Evolutionary conservation across 2,329 filamentous ascomycete genomes (phyloP), one percentile per base, ranked within the genome.

Genomic region (Arthrobotrys sinensis): DNA sequence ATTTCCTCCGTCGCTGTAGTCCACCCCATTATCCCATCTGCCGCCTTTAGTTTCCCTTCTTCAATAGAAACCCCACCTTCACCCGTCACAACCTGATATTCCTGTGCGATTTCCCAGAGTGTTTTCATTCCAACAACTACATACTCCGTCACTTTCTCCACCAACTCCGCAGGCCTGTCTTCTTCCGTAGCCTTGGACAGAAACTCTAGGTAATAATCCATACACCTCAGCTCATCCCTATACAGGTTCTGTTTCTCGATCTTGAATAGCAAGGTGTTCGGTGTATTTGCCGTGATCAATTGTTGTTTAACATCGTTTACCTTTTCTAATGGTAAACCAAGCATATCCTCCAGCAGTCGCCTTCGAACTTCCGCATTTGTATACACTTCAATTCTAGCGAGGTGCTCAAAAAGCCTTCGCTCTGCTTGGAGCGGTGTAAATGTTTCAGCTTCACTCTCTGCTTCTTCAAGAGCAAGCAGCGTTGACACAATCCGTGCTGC

Each of bases 211-310:
- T 65, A 70, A 21, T 79, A 83, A 16, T 87, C 85, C 2, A 90
- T 87, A 83, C 97, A 94, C 57, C 90, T 87, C 4, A 93, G 89
- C 81, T 94, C 91, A 83, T 98, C 95, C 62, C 95, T 86, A 83
- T 93, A 98, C n/a, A 97, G 87, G 83, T 99, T 99, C 83, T 97
- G 94, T 83, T 96, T 94, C 84, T 99, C 96, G 70, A 93, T 88
- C 0, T 89, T 91, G 83, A 99, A 99, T 0, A 99, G 88, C 3
- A 80, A 67, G 1, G 70, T 81, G 72, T 80, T 79, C 7, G 2
- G 90, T 87, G 79, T 90, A 89, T 82, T 93, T 89, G 81, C 88
- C 86, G 69, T 85, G 84, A 81, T 89, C 83, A 3, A 88, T 87
- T 83, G 79, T 2, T 82, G 78, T 19, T 91, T 84, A 71, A 87